These are phyloP conservation scores for Podila epicladia DNA, from an alignment of 192 early-diverging fungal species.

Conservation along the genomic window DNA sequence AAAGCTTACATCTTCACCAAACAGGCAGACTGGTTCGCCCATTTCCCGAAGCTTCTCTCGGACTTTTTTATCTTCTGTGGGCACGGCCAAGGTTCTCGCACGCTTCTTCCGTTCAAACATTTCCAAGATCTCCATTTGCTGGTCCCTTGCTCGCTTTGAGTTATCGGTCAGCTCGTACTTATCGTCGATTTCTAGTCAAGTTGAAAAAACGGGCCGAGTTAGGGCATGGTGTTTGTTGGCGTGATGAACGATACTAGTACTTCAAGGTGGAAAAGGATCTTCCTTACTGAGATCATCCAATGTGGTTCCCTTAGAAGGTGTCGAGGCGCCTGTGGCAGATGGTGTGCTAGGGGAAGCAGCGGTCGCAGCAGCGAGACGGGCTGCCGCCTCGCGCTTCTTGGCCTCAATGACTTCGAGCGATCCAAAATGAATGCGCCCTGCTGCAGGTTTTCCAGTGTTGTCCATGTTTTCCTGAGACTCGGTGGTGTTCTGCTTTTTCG, in stretches of 20 bases:
- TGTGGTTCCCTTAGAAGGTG: slow-evolving; percentile 3
- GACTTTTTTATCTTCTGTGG: slow-evolving; percentile 89
- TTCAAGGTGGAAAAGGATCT: not conserved
- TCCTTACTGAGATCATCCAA: slow-evolving; percentile 33
- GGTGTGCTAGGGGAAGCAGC: slow-evolving; percentile 6
- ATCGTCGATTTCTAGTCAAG: slow-evolving; percentile 23
- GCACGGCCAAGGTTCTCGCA: slow-evolving; percentile 84
- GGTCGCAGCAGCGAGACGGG: slow-evolving; percentile 25
- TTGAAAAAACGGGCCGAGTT: not conserved
- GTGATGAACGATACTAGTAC: not conserved
- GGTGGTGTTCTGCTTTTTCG: not conserved
- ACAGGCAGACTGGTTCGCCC: slow-evolving; percentile 89
- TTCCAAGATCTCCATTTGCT: slow-evolving; percentile 65
- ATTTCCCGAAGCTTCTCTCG: slow-evolving; percentile 76
- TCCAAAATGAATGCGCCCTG: slow-evolving; percentile 69
- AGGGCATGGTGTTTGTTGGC: not conserved
- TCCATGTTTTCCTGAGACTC: not conserved
- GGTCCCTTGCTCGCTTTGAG: slow-evolving; percentile 56
- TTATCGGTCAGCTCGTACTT: slow-evolving; percentile 58
- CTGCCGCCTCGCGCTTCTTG: slow-evolving; percentile 52
- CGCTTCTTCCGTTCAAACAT: slow-evolving; percentile 82
- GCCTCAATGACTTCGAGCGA: slow-evolving; percentile 63
- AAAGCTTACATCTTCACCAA: slow-evolving; percentile 87
- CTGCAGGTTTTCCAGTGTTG: slow-evolving; percentile 50
- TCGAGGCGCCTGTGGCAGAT: slow-evolving; percentile 2